Percentiles rank a stretch among this genome's conserved stretches.
phyloP scores from a whole-genome alignment of 2,329 filamentous ascomycete genomes.

The Fusarium denticulatum region DNA sequence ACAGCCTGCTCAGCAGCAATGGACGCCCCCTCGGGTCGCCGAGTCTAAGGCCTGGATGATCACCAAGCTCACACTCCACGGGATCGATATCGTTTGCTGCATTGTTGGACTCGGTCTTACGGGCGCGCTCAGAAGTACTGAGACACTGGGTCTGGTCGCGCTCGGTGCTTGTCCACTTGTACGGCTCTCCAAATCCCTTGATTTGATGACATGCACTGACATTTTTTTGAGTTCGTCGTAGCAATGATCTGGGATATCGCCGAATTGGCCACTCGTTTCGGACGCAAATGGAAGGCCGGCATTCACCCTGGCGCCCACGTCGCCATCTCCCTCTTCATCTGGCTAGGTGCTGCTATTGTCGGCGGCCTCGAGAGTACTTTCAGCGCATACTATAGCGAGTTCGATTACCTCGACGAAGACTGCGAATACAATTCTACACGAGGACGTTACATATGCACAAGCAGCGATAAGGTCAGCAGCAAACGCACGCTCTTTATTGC shows the following conservation, averaged over 20 bases:
- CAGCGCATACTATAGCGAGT: conserved; percentile 13
- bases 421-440: conserved; percentile 20
- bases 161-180: conserved; percentile 35
- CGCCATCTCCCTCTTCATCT: conserved; percentile 54
- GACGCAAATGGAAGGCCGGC: conserved; percentile 47
- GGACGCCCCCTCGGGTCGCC: conserved; percentile 20
- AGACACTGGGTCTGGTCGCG: conserved; percentile 12
- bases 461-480: conserved; percentile 1
- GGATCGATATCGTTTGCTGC: conserved; percentile 38
- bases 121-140: conserved; percentile 32
- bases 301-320: conserved; percentile 58
- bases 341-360: conserved; percentile 47
- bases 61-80: conserved; percentile 47
- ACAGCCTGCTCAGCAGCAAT: conserved; percentile 30
- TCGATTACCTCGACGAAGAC: conserved; percentile 18
- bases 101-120: conserved; percentile 44
- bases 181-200: background rate
- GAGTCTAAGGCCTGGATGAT: conserved; percentile 41
- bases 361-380: conserved; percentile 39
- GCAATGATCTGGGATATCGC: conserved; percentile 51
- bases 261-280: conserved; percentile 51
- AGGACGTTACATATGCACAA: conserved; percentile 3
- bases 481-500: conserved; percentile 29
- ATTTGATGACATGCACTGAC: background rate
- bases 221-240: conserved; percentile 46